A percentile compares a stretch with the other conserved stretches of the same genome.
Evolutionary conservation across 1,284 basidiomycete species (phyloP).

Genomic region (Ceratobasidium sp.): DNA sequence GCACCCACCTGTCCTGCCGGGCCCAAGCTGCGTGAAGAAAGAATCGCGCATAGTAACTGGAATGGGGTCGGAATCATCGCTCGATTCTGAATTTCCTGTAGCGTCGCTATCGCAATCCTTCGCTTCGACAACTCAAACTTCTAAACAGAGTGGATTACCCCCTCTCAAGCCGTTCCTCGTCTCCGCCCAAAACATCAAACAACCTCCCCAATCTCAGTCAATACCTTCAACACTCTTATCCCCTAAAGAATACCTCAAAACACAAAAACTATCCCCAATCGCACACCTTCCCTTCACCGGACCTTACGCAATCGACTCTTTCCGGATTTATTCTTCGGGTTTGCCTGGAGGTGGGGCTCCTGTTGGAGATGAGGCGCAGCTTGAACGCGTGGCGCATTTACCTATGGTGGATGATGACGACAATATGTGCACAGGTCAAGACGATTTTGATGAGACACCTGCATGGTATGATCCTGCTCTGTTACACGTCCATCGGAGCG

Average conservation of each 20-base stretch:
- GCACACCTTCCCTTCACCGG: slow-evolving; percentile 69
- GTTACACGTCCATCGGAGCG: slow-evolving; percentile 49
- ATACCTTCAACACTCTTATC: neutral
- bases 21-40: no score
- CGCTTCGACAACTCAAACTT: no score
- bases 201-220: slow-evolving; percentile 35
- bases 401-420: neutral
- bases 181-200: slow-evolving; percentile 49
- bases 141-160: neutral
- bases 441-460: slow-evolving; percentile 41
- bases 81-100: no score
- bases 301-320: slow-evolving; percentile 72
- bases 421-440: neutral
- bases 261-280: slow-evolving; percentile 58
- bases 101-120: no score
- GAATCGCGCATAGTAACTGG: no score
- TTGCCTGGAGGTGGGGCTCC: slow-evolving; percentile 43
- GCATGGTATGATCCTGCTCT: slow-evolving; percentile 17
- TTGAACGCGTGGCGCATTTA: slow-evolving; percentile 5
- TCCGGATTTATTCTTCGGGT: slow-evolving; percentile 65
- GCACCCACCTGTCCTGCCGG: slow-evolving; percentile 32
- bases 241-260: slow-evolving; percentile 18
- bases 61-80: no score
- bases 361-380: slow-evolving; percentile 20
- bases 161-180: neutral